A percentile compares a stretch with the other conserved stretches of the same genome.
phyloP scores from a whole-genome alignment of 129 eudicot species.

The Flaveria bidentis region DNA sequence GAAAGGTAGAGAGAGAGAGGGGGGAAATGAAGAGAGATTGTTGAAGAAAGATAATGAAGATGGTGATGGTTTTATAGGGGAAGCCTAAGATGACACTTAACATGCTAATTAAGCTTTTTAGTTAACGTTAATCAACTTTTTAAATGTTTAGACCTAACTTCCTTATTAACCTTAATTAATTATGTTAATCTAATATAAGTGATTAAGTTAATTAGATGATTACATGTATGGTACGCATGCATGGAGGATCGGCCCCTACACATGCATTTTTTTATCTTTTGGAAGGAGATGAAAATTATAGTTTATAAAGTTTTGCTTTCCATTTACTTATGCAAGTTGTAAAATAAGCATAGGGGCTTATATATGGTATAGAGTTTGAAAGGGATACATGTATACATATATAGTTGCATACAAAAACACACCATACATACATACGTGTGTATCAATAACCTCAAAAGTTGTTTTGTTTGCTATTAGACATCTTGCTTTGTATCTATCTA shows the following conservation, averaged over 20 bases:
- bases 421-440: background rate
- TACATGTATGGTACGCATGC: conserved; percentile 15
- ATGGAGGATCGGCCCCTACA: conserved; percentile 11
- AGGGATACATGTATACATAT: background rate
- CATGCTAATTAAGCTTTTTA: conserved; percentile 33
- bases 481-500: background rate
- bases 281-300: background rate
- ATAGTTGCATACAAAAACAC: background rate
- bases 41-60: conserved; percentile 52
- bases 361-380: background rate
- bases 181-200: conserved; percentile 3
- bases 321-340: background rate
- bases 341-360: background rate
- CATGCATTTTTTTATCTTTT: conserved; percentile 3
- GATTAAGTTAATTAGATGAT: background rate
- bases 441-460: background rate
- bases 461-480: background rate
- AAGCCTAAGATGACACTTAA: conserved; percentile 41
- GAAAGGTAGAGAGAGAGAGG: conserved; percentile 22
- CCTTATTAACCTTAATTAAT: conserved; percentile 27
- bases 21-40: conserved; percentile 20
- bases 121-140: conserved; percentile 34
- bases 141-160: conserved; percentile 50
- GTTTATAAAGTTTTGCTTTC: background rate
- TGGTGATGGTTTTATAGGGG: conserved; percentile 49